Percentiles rank a stretch among this genome's conserved stretches.
These are phyloP conservation scores for Porphyridium purpureum DNA, from an alignment of 23 red algal genomes.

Conservation along the genomic window DNA sequence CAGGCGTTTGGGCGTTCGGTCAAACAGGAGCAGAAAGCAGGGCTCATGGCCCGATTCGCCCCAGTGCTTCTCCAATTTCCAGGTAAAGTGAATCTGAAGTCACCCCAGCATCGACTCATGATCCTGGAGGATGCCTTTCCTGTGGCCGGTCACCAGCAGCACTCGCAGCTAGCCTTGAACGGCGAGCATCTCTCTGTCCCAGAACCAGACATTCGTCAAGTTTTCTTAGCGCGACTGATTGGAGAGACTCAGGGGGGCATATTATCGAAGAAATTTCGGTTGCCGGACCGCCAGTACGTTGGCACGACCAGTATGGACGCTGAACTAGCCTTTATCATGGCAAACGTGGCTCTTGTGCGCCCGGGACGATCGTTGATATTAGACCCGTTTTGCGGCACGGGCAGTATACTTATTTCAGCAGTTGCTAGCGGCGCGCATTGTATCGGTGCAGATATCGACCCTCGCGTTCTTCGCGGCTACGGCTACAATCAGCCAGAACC, in stretches of 20 bases:
- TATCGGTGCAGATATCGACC: constrained; percentile 63
- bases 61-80: constrained; percentile 31
- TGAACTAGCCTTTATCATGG: constrained; percentile 95
- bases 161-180: no score
- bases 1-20: constrained; percentile 44
- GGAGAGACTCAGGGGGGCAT: constrained; percentile 1
- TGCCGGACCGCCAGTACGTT: constrained; percentile 47
- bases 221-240: constrained; percentile 34
- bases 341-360: constrained; percentile 58
- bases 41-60: constrained; percentile 31
- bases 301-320: constrained; percentile 96
- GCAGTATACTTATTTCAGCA: constrained; percentile 54
- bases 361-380: constrained; percentile 38
- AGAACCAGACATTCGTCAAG: constrained; percentile 4
- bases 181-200: not conserved
- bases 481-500: not conserved
- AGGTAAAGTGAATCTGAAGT: constrained; percentile 32
- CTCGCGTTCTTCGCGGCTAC: constrained; percentile 46
- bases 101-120: constrained; percentile 34
- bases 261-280: constrained; percentile 11
- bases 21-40: constrained; percentile 27
- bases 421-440: constrained; percentile 40
- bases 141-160: not conserved
- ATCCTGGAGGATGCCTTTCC: constrained; percentile 48
- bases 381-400: constrained; percentile 90